Evolutionary conservation across 2,329 filamentous ascomycete species (phyloP).

Genomic region (Colletotrichum sidae): DNA sequence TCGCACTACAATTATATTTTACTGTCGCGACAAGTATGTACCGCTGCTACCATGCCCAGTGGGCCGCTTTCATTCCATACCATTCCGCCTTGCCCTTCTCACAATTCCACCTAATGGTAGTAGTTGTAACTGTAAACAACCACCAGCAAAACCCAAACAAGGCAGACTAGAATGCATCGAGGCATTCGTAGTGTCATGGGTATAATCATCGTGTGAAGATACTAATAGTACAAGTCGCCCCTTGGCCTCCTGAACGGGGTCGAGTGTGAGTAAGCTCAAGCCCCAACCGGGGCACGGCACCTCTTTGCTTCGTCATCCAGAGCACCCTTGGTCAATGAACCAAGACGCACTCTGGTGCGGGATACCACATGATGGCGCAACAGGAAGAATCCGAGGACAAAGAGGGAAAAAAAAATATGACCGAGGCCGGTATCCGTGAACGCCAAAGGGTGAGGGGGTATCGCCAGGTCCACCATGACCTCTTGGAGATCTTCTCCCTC

Average conservation of each 20-base stretch:
- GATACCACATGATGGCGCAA: slow-evolving; percentile 26
- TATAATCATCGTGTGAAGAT: slow-evolving; percentile 34
- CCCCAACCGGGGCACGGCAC: neutral
- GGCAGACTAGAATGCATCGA: slow-evolving; percentile 25
- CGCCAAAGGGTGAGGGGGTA: slow-evolving; percentile 37
- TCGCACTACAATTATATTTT: slow-evolving; percentile 31
- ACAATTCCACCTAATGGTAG: neutral
- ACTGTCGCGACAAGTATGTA: slow-evolving; percentile 26
- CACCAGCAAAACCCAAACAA: slow-evolving; percentile 13
- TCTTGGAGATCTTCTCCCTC: slow-evolving; percentile 31
- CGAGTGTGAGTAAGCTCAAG: neutral
- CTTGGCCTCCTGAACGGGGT: slow-evolving; percentile 1
- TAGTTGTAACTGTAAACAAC: neutral
- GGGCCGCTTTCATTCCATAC: neutral
- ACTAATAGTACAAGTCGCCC: slow-evolving; percentile 34
- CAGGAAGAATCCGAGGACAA: slow-evolving; percentile 5
- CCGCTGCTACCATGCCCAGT: slow-evolving; percentile 5
- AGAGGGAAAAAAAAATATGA: neutral
- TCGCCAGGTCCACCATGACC: slow-evolving; percentile 37
- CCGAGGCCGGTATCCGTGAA: slow-evolving; percentile 29
- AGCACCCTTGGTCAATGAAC: slow-evolving; percentile 9
- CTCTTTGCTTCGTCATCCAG: slow-evolving; percentile 26
- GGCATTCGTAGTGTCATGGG: slow-evolving; percentile 29
- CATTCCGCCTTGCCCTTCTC: neutral
- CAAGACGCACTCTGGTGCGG: neutral